These are phyloP conservation scores for Skeletonema potamos DNA, from an alignment of 108 stramenopile genomes.

Conservation along the genomic window DNA sequence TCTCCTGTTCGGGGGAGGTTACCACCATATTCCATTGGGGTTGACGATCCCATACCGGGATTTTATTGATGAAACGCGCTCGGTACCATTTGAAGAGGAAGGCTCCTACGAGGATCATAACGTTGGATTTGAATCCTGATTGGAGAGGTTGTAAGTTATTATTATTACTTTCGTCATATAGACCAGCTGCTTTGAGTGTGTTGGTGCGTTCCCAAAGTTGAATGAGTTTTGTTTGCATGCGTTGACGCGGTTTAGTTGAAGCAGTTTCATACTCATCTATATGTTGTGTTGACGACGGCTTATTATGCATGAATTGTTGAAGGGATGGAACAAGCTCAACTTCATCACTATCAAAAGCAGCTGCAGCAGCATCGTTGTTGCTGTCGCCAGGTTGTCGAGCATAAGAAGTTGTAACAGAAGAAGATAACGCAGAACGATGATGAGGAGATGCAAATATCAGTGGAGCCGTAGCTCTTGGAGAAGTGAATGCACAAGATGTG, in stretches of 20 bases:
- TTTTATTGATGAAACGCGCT: constrained; percentile 79
- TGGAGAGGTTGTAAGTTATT: constrained; percentile 25
- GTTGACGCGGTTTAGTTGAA: constrained; percentile 3
- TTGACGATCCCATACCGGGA: constrained; percentile 88
- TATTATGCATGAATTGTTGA: neutral
- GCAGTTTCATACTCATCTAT: neutral
- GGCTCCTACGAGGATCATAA: constrained; percentile 50
- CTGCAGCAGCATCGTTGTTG: neutral
- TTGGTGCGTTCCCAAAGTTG: constrained; percentile 35
- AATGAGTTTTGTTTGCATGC: constrained; percentile 3
- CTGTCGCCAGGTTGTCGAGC: neutral
- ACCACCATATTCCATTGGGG: constrained; percentile 90
- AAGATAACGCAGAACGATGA: neutral
- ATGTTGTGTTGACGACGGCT: neutral
- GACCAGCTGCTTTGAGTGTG: constrained; percentile 46
- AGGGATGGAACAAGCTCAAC: constrained; percentile 2
- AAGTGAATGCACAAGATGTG: constrained; percentile 2
- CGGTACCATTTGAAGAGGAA: constrained; percentile 86
- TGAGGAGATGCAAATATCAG: neutral
- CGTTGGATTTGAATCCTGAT: constrained; percentile 47
- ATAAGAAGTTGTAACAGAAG: neutral
- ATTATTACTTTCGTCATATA: constrained; percentile 8
- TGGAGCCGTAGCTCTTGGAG: neutral
- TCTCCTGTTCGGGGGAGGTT: constrained; percentile 86
- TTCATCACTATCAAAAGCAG: neutral